Conservation (phyloP, 345 rosid species). For the Aquilaria yunnanensis region DNA sequence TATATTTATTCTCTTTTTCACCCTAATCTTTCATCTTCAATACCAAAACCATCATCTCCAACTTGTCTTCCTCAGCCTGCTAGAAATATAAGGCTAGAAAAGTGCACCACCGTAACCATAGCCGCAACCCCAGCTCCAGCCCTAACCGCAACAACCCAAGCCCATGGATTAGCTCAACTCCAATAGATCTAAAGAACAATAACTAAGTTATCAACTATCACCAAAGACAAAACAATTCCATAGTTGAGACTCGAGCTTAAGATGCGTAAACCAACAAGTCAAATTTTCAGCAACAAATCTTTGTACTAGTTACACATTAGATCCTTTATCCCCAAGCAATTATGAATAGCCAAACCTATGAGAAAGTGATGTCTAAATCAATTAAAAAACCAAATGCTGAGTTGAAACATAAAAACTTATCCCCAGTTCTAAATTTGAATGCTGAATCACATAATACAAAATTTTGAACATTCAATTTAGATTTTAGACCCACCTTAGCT, state of each 20-base stretch:
- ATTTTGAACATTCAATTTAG: neutral
- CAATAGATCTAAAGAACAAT: neutral
- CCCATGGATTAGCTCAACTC: no score
- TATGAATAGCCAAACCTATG: neutral
- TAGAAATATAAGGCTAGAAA: no score
- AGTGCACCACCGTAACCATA: no score
- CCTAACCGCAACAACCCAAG: no score
- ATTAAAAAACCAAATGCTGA: neutral
- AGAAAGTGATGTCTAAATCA: neutral
- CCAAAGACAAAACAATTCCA: neutral
- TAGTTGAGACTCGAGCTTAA: neutral
- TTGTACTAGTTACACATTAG: no score
- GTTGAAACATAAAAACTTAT: neutral
- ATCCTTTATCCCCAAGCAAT: neutral
- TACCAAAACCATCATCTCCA: no score
- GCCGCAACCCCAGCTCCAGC: no score
- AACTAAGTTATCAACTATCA: neutral
- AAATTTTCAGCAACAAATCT: no score
- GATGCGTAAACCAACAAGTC: no score
- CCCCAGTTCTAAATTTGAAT: neutral
- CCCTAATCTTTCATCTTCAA: no score
- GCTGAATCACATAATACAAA: neutral
- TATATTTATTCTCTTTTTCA: no score
- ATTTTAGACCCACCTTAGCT: slow-evolving; percentile 15
- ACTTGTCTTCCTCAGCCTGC: no score